phyloP scores from a whole-genome alignment of 2,329 filamentous ascomycete genomes.

The Neoscytalidium dimidiatum region DNA sequence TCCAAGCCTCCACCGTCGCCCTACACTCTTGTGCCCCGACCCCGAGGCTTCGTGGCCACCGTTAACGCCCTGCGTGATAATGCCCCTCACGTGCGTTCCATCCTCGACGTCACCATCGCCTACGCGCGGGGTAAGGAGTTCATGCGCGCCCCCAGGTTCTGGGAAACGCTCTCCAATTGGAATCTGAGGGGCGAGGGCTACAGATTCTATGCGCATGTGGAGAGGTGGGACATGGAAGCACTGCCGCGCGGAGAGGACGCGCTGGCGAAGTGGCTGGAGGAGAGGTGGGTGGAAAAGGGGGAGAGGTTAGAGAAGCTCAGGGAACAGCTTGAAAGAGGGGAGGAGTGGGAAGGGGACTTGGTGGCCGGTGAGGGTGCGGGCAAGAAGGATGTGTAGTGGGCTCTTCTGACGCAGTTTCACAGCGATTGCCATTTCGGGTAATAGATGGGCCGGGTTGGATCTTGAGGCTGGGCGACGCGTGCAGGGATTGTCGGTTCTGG shows the following conservation, averaged over 20 bases:
- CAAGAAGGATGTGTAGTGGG: background rate
- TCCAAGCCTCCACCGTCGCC: constrained; percentile 51
- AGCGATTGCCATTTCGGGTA: too few species aligned
- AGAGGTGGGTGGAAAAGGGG: constrained; percentile 39
- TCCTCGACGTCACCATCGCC: constrained; percentile 43
- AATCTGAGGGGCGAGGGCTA: constrained; percentile 27
- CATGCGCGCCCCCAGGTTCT: constrained; percentile 35
- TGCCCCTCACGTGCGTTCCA: constrained; percentile 35
- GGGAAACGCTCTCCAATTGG: constrained; percentile 30
- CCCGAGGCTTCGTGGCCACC: constrained; percentile 62
- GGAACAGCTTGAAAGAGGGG: constrained; percentile 13
- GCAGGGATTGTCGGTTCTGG: too few species aligned
- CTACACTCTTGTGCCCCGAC: constrained; percentile 62
- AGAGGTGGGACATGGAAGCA: constrained; percentile 29
- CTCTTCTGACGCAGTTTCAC: too few species aligned
- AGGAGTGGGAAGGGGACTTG: background rate
- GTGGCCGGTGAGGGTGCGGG: background rate
- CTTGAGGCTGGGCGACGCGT: too few species aligned
- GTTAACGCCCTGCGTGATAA: constrained; percentile 53
- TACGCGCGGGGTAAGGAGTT: constrained; percentile 33
- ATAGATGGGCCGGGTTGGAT: too few species aligned
- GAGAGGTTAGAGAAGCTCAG: constrained; percentile 32
- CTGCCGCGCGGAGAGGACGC: constrained; percentile 32
- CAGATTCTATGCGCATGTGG: constrained; percentile 36
- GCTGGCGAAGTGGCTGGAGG: constrained; percentile 37